Evolutionary conservation across 805 yeast genomes (phyloP).

Genomic region (Zygoascus flipseniorum): DNA sequence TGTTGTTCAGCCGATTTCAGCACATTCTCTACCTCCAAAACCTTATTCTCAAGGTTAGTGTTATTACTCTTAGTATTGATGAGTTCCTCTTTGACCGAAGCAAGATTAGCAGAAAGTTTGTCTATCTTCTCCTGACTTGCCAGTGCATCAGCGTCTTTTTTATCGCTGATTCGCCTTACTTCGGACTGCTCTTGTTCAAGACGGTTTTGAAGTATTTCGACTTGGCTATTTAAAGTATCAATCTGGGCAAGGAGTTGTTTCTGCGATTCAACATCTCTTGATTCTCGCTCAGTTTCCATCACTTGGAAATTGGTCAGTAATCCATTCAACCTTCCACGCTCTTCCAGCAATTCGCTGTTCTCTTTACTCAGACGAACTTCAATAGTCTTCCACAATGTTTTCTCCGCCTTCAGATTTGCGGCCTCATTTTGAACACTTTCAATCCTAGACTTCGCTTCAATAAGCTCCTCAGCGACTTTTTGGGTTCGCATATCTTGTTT

Average conservation of each 20-base stretch:
- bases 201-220: slow-evolving; percentile 37
- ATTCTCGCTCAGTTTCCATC: slow-evolving; percentile 53
- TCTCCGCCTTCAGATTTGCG: slow-evolving; percentile 47
- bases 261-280: slow-evolving; percentile 41
- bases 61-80: slow-evolving; percentile 33
- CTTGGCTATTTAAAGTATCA: slow-evolving; percentile 40
- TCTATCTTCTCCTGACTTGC: slow-evolving; percentile 56
- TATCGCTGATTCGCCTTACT: slow-evolving; percentile 40
- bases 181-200: slow-evolving; percentile 44
- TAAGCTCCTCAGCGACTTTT: slow-evolving; percentile 44
- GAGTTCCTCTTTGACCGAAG: slow-evolving; percentile 35
- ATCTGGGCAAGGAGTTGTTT: slow-evolving; percentile 42
- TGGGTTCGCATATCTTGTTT: slow-evolving; percentile 44
- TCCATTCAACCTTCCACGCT: slow-evolving; percentile 49
- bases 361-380: slow-evolving; percentile 47
- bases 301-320: slow-evolving; percentile 54
- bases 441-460: slow-evolving; percentile 41
- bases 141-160: slow-evolving; percentile 49
- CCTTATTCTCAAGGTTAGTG: slow-evolving; percentile 34
- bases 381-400: slow-evolving; percentile 38
- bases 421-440: slow-evolving; percentile 39
- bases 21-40: slow-evolving; percentile 27
- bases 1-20: slow-evolving; percentile 23
- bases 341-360: slow-evolving; percentile 44
- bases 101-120: slow-evolving; percentile 39